Conservation (phyloP, 768 basidiomycete species). For the Panellus pusillus region DNA sequence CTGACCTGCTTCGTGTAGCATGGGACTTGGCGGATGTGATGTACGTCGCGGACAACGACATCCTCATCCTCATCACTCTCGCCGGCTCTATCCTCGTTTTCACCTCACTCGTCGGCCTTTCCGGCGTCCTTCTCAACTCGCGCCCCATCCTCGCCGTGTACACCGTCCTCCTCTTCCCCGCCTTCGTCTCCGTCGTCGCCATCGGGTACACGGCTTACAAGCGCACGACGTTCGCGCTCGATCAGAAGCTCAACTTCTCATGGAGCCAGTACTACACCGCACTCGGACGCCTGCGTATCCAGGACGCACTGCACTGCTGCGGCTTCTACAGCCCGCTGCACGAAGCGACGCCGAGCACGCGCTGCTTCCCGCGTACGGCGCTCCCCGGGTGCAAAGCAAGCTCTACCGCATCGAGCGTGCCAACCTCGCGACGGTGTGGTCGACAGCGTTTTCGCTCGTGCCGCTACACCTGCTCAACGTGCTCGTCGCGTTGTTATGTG, state of each 20-base stretch:
- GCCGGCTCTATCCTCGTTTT: slow-evolving; percentile 57
- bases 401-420: slow-evolving; percentile 54
- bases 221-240: slow-evolving; percentile 57
- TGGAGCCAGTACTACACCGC: slow-evolving; percentile 68
- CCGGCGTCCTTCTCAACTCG: slow-evolving; percentile 64
- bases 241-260: slow-evolving; percentile 63
- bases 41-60: slow-evolving; percentile 56
- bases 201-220: slow-evolving; percentile 69
- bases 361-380: slow-evolving; percentile 60
- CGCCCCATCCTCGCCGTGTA: slow-evolving; percentile 69
- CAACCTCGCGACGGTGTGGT: slow-evolving; percentile 48
- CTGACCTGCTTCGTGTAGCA: slow-evolving; percentile 35
- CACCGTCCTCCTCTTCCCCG: slow-evolving; percentile 67
- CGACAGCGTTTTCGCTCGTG: slow-evolving; percentile 53
- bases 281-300: slow-evolving; percentile 53
- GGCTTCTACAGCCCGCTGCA: slow-evolving; percentile 65
- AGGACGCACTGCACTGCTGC: slow-evolving; percentile 64
- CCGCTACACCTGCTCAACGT: slow-evolving; percentile 64
- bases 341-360: slow-evolving; percentile 54
- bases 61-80: slow-evolving; percentile 57
- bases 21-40: slow-evolving; percentile 66
- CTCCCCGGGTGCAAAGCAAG: slow-evolving; percentile 68
- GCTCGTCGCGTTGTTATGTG: slow-evolving; percentile 57
- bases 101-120: slow-evolving; percentile 58
- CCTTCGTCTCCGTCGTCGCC: slow-evolving; percentile 53